Evolutionary conservation across 1,284 basidiomycete genomes (phyloP).

Genomic region (Polyporus tsugae): DNA sequence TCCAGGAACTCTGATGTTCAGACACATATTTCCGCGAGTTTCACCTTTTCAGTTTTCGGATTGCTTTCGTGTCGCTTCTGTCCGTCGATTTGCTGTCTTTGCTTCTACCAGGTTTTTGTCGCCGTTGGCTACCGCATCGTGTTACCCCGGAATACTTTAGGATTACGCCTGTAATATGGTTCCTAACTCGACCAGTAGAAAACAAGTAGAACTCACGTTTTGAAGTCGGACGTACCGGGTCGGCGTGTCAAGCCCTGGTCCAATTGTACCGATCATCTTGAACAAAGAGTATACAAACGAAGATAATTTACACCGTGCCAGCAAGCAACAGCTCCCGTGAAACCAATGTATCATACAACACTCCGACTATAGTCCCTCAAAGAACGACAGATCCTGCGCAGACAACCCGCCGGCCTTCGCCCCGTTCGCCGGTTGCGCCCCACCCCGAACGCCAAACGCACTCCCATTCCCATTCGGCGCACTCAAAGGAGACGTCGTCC

Average conservation of each 20-base stretch:
- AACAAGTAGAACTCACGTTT: not conserved
- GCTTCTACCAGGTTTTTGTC: not conserved
- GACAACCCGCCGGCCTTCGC: constrained; percentile 57
- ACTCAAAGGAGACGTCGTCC: not conserved
- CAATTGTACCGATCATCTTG: not conserved
- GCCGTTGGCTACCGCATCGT: not conserved
- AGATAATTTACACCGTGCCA: constrained; percentile 29
- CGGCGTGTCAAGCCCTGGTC: not conserved
- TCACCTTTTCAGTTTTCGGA: not conserved
- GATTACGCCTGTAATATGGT: not conserved
- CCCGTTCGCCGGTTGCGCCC: constrained; percentile 39
- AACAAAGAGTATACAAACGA: not conserved
- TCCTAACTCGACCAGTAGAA: not conserved
- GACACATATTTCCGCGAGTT: not conserved
- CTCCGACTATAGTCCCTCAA: constrained; percentile 62
- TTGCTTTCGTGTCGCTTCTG: not conserved
- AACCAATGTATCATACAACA: constrained; percentile 3
- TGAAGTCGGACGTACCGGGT: not conserved
- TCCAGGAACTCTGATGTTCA: not conserved
- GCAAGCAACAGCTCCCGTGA: constrained; percentile 6
- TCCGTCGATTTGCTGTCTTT: constrained; percentile 3
- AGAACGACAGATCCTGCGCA: constrained; percentile 79
- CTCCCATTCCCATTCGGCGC: constrained; percentile 3
- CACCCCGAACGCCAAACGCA: not conserved
- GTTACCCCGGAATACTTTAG: not conserved